Conservation (phyloP, 2,329 filamentous ascomycete genomes). For the Ampelomyces quisqualis region DNA sequence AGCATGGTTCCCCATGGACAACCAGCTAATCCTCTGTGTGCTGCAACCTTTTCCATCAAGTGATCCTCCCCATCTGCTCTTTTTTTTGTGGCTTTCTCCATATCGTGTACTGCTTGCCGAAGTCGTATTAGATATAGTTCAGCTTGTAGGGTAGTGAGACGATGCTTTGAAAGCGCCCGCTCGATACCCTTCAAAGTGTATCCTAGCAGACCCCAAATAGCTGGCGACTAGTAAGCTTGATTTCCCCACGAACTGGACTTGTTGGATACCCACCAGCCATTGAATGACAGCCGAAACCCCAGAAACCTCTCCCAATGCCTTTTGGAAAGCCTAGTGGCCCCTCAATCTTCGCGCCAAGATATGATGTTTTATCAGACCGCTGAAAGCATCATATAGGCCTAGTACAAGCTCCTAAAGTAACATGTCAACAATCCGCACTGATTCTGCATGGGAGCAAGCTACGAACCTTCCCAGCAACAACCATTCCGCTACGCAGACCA, state of each 20-base stretch:
- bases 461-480: conserved; percentile 63
- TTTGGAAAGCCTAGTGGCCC: conserved; percentile 59
- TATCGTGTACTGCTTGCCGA: conserved; percentile 2
- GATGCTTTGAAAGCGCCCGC: conserved; percentile 3
- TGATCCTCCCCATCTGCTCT: not conserved
- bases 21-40: too few relatives aligned
- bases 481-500: conserved; percentile 69
- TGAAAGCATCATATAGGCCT: conserved; percentile 74
- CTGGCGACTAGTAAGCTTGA: too few relatives aligned
- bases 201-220: conserved; percentile 2
- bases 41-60: too few relatives aligned
- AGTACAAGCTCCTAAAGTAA: conserved; percentile 65
- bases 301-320: conserved; percentile 36
- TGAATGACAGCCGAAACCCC: conserved; percentile 11
- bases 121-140: conserved; percentile 7
- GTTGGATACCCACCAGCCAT: conserved; percentile 11
- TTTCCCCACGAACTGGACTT: too few relatives aligned
- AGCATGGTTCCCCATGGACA: too few relatives aligned
- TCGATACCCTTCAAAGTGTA: conserved; percentile 26
- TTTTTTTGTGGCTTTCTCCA: not conserved
- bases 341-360: conserved; percentile 63
- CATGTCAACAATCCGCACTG: too few relatives aligned
- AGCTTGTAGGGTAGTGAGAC: conserved; percentile 3
- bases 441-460: too few relatives aligned
- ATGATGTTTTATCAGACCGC: conserved; percentile 72